Base-by-base conservation (phyloP, 257 asterid species). In the Euphrasia confusa region DNA sequence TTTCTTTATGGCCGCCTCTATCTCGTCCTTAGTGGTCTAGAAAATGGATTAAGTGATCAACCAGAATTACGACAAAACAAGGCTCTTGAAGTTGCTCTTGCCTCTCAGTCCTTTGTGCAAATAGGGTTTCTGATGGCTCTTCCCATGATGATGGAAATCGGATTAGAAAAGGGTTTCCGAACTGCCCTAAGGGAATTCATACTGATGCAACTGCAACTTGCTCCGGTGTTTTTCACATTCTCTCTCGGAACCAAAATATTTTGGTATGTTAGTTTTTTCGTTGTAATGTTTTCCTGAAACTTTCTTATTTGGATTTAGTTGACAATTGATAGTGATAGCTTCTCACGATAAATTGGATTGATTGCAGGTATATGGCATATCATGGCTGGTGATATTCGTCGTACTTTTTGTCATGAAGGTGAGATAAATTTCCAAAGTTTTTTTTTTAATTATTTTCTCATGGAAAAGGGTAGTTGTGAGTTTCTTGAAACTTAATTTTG, bases 71-170 rank as follows among this genome's bases (percentile, higher is more conserved):
- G 56, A 50, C 12, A 50, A 18, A 50, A 50, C 28, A 50, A 50
- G 28, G 17, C 56, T 50, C 56, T 50, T 21, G 56, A 50, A 50
- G 56, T 50, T 50, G 56, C 56, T 17, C 56, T 50, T 5, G 58
- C 58, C 58, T 54, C 58, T 54, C 58, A 54, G 35, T 54, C 58
- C 15, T 18, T 54, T 54, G 58, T 54, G 32, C 58, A 54, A 26
- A 21, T 54, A n/a, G 58, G 58, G n/a, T 18, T 54, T 54, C 35
- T 54, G 35, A 54, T 54, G 58, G 35, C 58, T 18, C 58, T 54
- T 11, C 58, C 58, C n/a, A 54, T 54, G 58, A 24, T 54, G 32
- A 54, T 54, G 58, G 58, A 54, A 54, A 54, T 54, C 5, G 58
- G 58, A 26, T 24, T 54, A 54, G 58, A 54, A 24, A 54, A 24